A percentile compares a stretch with the other conserved stretches of the same genome.
phyloP scores from a whole-genome alignment of 176 grass and related monocot species.

The Triticum urartu region DNA sequence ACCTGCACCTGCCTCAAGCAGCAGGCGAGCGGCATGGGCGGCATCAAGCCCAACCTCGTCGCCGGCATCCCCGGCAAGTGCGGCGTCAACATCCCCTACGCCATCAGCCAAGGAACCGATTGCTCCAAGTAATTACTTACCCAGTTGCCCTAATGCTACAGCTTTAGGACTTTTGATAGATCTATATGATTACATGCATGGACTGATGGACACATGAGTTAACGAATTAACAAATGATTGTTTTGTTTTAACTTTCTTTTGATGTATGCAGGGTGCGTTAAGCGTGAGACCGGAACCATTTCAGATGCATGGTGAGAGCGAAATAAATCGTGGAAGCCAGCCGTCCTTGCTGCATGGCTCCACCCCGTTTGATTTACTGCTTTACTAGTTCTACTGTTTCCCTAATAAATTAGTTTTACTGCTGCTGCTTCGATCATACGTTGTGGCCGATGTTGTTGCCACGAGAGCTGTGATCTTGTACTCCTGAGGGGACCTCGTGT shows the following conservation, averaged over 20 bases:
- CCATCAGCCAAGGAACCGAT: slow-evolving; percentile 36
- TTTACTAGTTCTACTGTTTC: neutral
- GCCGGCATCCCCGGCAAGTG: slow-evolving; percentile 41
- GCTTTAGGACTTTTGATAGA: neutral
- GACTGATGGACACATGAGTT: too few relatives aligned
- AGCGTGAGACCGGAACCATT: neutral
- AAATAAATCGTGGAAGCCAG: neutral
- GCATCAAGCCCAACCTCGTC: slow-evolving; percentile 27
- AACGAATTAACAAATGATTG: too few relatives aligned
- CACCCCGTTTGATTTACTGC: neutral
- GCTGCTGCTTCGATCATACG: neutral
- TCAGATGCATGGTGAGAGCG: neutral
- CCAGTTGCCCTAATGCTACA: neutral
- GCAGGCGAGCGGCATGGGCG: neutral
- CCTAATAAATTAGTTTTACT: neutral
- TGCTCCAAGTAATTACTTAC: slow-evolving; percentile 34
- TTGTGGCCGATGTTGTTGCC: neutral
- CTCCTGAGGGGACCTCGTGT: neutral
- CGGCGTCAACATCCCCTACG: slow-evolving; percentile 38
- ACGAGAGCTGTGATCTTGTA: neutral
- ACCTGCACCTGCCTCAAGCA: slow-evolving; percentile 48
- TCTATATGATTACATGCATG: neutral
- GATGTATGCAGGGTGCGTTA: slow-evolving; percentile 11
- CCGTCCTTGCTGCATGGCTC: neutral
- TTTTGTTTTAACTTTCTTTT: neutral